A percentile compares a stretch with the other conserved stretches of the same genome.
These are phyloP conservation scores for Amanita jacksonii DNA, from an alignment of 768 basidiomycete species.

Conservation along the genomic window DNA sequence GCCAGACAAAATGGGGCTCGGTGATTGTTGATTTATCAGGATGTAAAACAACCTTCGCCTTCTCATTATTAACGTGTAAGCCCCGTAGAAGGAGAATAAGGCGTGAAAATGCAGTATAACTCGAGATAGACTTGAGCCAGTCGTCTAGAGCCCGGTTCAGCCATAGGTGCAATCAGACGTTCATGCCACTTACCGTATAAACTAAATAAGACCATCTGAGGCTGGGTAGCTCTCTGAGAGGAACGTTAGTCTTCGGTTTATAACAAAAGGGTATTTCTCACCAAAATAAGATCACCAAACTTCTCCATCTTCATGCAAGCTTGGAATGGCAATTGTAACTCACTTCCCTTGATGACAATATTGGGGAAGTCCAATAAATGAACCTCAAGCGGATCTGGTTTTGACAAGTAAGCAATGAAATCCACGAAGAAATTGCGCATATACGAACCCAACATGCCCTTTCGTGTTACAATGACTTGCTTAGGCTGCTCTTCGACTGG, in stretches of 20 bases:
- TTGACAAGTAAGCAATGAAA: conserved; percentile 3
- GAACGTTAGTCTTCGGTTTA: too few relatives aligned
- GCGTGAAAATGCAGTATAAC: conserved; percentile 98
- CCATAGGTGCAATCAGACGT: neutral
- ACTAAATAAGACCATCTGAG: conserved; percentile 98
- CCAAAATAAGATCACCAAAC: conserved; percentile 94
- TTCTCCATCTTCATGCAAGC: conserved; percentile 99
- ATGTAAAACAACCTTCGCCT: conserved; percentile 96
- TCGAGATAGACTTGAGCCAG: conserved; percentile 98
- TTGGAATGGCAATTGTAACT: conserved; percentile 97
- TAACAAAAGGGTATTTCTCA: conserved; percentile 24
- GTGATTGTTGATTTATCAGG: conserved; percentile 97
- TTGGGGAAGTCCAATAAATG: conserved; percentile 99
- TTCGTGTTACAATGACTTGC: conserved; percentile 98
- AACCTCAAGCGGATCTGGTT: conserved; percentile 84
- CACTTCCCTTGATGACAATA: conserved; percentile 99
- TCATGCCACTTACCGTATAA: conserved; percentile 57
- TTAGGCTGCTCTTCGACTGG: conserved; percentile 99
- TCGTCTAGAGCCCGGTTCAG: conserved; percentile 51
- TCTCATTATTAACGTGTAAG: conserved; percentile 98
- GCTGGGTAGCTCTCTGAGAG: conserved; percentile 91
- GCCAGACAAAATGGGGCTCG: conserved; percentile 98
- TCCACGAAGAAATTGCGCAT: neutral
- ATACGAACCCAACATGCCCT: conserved; percentile 91
- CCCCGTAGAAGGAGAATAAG: conserved; percentile 95